Percentiles rank a stretch among this genome's conserved stretches.
These are phyloP conservation scores for Camellia lanceoleosa DNA, from an alignment of 148 eudicot species.

Conservation along the genomic window DNA sequence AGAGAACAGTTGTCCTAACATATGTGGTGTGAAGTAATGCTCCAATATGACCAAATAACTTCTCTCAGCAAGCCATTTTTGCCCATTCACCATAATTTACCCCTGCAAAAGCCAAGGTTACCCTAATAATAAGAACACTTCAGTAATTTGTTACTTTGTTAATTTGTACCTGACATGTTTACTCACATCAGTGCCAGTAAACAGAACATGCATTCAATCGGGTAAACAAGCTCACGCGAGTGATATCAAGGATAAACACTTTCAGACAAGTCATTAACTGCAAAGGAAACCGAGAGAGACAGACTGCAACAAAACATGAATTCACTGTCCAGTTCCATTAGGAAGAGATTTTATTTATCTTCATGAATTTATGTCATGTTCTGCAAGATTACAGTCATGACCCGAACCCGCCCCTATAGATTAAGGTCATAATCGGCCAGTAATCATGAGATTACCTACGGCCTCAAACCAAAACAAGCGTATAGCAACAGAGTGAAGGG, in stretches of 20 bases:
- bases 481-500: too few relatives aligned
- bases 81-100: too few relatives aligned
- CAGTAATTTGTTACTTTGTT: too few relatives aligned
- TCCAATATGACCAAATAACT: too few relatives aligned
- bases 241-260: background rate
- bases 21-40: too few relatives aligned
- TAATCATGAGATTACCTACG: too few relatives aligned
- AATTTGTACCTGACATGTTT: background rate
- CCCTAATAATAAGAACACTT: background rate
- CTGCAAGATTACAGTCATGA: too few relatives aligned
- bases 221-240: slow-evolving; percentile 7
- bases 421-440: too few relatives aligned
- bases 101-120: background rate
- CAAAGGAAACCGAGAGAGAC: background rate
- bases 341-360: background rate
- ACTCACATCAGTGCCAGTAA: background rate
- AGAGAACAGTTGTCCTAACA: too few relatives aligned
- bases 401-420: too few relatives aligned
- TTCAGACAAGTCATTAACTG: background rate
- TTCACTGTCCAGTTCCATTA: background rate
- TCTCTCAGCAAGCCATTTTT: too few relatives aligned
- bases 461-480: too few relatives aligned
- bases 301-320: background rate
- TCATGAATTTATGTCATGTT: background rate
- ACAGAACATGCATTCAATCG: background rate